Percentiles rank a stretch among this genome's conserved stretches.
Conservation (phyloP, 495 filamentous ascomycete genomes). For the Melanomma pulvis-pyrius region DNA sequence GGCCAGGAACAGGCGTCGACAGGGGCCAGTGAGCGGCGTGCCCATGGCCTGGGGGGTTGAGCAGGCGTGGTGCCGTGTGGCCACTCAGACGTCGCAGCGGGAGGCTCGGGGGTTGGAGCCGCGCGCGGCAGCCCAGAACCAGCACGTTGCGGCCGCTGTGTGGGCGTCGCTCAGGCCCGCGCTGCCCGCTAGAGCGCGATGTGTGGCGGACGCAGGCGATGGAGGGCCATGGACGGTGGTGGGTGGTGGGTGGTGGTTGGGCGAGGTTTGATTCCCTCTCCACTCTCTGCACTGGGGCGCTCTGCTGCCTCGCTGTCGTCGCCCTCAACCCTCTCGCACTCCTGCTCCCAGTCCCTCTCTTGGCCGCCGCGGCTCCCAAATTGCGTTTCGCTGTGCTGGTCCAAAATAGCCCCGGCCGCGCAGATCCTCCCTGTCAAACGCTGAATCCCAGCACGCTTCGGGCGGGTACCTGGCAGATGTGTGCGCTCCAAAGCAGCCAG, state of each 20-base stretch:
- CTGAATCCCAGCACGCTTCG: constrained; percentile 5
- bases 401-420: constrained; percentile 28
- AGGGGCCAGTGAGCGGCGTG: constrained; percentile 14
- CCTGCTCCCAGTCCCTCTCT: background rate
- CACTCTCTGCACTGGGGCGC: background rate
- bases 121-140: constrained; percentile 3
- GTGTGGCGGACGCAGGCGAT: background rate
- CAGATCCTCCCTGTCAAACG: constrained; percentile 30
- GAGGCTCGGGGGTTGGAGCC: constrained; percentile 12
- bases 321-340: background rate
- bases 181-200: background rate
- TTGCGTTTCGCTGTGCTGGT: constrained; percentile 30
- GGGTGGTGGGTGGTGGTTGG: background rate
- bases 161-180: constrained; percentile 4
- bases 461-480: constrained; percentile 33
- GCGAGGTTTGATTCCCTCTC: background rate
- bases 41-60: background rate
- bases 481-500: too few relatives aligned
- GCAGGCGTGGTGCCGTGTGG: background rate
- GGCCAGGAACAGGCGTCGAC: constrained; percentile 10
- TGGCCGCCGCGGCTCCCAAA: constrained; percentile 4
- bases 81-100: constrained; percentile 18
- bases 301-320: background rate
- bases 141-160: constrained; percentile 19
- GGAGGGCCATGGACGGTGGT: background rate